These are phyloP conservation scores for Straminergon stramineum DNA, from an alignment of 225 moss, liverwort and hornwort species.

Conservation along the genomic window DNA sequence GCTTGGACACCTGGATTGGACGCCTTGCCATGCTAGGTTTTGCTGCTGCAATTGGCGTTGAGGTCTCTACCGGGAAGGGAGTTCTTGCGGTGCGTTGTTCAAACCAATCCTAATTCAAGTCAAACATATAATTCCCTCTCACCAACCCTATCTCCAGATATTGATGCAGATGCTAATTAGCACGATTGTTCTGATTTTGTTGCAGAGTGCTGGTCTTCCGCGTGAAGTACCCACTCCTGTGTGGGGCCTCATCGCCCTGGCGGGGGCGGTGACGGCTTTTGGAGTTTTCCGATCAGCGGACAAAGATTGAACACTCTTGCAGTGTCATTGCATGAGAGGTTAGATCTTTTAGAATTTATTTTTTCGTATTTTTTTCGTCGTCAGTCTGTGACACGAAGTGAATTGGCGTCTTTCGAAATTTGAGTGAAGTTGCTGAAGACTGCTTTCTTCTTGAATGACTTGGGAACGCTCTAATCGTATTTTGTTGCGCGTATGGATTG, in stretches of 20 bases:
- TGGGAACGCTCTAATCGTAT: not conserved
- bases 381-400: not conserved
- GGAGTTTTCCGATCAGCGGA: slow-evolving; percentile 36
- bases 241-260: slow-evolving; percentile 29
- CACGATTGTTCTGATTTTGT: not conserved
- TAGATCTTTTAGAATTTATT: not conserved
- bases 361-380: not conserved
- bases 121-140: not conserved
- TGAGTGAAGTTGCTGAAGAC: not conserved
- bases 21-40: slow-evolving; percentile 84
- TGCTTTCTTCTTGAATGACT: not conserved
- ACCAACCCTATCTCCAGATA: not conserved
- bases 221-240: slow-evolving; percentile 22
- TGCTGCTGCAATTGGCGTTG: slow-evolving; percentile 45
- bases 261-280: slow-evolving; percentile 40
- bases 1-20: slow-evolving; percentile 79
- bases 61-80: slow-evolving; percentile 80
- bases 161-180: not conserved
- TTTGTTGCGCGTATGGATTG: not conserved
- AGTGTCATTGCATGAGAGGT: not conserved
- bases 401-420: not conserved
- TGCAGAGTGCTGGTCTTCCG: slow-evolving; percentile 46
- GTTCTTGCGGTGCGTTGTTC: slow-evolving; percentile 51
- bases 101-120: not conserved
- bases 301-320: slow-evolving; percentile 12